A percentile compares a stretch with the other conserved stretches of the same genome.
Evolutionary conservation across 805 yeast species (phyloP).

Genomic region (Saccharomycopsis fibuligera): DNA sequence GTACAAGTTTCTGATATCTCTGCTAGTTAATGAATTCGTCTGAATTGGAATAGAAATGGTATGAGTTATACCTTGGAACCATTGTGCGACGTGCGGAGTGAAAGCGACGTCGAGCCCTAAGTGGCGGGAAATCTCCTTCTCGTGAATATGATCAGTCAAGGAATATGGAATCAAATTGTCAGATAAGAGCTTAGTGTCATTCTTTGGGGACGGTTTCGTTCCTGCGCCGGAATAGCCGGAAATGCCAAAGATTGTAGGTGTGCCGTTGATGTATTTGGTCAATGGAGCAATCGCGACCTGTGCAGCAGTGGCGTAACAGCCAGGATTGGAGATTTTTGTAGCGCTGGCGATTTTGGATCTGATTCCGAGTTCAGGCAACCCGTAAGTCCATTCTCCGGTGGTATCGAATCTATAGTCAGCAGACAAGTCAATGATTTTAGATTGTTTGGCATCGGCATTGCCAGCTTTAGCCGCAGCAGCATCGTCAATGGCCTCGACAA

Average conservation of each 20-base stretch:
- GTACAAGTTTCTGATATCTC: slow-evolving; percentile 79
- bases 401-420: slow-evolving; percentile 96
- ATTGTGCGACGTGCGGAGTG: slow-evolving; percentile 95
- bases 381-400: slow-evolving; percentile 85
- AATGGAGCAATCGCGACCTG: slow-evolving; percentile 90
- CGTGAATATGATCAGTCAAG: slow-evolving; percentile 94
- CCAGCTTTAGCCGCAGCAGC: slow-evolving; percentile 32
- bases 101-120: slow-evolving; percentile 79
- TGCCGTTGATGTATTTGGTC: slow-evolving; percentile 56
- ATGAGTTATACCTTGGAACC: slow-evolving; percentile 98
- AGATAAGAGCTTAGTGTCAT: slow-evolving; percentile 66
- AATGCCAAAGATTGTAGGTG: slow-evolving; percentile 87
- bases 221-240: slow-evolving; percentile 99
- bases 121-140: slow-evolving; percentile 80
- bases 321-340: slow-evolving; percentile 88
- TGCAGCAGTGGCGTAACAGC: slow-evolving; percentile 99
- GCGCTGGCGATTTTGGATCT: slow-evolving; percentile 65
- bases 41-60: slow-evolving; percentile 87
- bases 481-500: slow-evolving; percentile 72
- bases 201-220: slow-evolving; percentile 95
- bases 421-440: slow-evolving; percentile 84
- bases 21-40: slow-evolving; percentile 56
- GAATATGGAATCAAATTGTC: slow-evolving; percentile 93
- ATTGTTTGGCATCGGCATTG: slow-evolving; percentile 53
- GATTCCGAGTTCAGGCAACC: slow-evolving; percentile 84